Evolutionary conservation across 2,329 filamentous ascomycete species (phyloP).

Genomic region (Cladosporium sp.): DNA sequence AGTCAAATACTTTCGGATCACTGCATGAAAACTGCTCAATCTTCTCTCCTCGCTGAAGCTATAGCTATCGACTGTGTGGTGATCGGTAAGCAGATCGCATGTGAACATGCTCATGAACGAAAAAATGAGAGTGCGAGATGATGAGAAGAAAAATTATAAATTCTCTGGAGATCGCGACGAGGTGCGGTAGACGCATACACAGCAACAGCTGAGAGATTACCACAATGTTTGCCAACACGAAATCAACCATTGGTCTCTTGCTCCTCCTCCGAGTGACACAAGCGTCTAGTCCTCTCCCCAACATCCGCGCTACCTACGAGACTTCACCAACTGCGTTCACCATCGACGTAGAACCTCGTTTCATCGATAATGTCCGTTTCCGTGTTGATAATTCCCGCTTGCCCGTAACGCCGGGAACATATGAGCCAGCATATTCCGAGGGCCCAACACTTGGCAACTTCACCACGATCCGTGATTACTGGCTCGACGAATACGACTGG

Average conservation of each 20-base stretch:
- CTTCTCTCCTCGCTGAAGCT: neutral
- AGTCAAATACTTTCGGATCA: neutral
- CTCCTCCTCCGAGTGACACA: neutral
- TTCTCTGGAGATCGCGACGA: neutral
- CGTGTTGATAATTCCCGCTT: neutral
- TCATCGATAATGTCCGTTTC: neutral
- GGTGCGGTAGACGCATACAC: neutral
- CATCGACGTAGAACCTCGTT: neutral
- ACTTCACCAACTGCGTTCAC: neutral
- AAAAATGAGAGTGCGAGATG: neutral
- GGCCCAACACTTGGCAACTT: neutral
- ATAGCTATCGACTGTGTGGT: neutral
- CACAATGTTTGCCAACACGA: neutral
- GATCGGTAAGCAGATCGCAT: neutral
- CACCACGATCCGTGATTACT: slow-evolving; percentile 31
- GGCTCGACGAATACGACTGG: slow-evolving; percentile 66
- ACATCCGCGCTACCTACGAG: neutral
- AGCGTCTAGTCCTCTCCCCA: neutral
- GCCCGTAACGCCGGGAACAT: neutral
- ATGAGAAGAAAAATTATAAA: neutral
- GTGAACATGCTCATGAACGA: neutral
- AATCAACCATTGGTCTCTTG: neutral
- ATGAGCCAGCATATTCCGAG: neutral
- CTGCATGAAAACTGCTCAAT: neutral
- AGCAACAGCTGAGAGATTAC: neutral